These are phyloP conservation scores for Amphicarpaea edgeworthii DNA, from an alignment of 306 rosid species.

Conservation along the genomic window DNA sequence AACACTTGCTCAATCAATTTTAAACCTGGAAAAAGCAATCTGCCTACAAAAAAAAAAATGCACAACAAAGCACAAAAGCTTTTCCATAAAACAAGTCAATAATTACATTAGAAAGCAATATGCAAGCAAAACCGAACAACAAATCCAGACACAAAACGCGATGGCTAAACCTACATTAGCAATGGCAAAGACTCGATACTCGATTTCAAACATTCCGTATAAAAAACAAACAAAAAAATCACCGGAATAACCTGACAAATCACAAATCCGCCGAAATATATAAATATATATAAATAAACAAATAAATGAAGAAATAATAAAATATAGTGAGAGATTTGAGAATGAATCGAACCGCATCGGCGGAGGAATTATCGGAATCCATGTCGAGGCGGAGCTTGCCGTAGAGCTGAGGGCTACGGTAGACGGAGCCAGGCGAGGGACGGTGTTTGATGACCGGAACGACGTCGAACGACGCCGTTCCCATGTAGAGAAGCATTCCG, in stretches of 20 bases:
- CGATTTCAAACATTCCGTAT: constrained; percentile 14
- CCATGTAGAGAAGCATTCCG: constrained; percentile 95
- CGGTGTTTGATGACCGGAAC: constrained; percentile 87
- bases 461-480: constrained; percentile 89
- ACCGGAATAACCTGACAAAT: neutral
- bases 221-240: neutral
- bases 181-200: constrained; percentile 5
- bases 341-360: constrained; percentile 80
- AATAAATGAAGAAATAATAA: neutral
- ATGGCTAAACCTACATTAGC: constrained; percentile 10
- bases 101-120: neutral
- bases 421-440: constrained; percentile 86
- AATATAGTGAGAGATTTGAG: neutral
- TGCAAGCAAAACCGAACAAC: neutral
- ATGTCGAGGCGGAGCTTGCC: constrained; percentile 76
- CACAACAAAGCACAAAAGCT: constrained; percentile 22
- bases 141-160: constrained; percentile 21
- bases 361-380: constrained; percentile 87
- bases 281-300: neutral
- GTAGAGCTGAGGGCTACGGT: constrained; percentile 88
- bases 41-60: constrained; percentile 22
- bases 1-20: neutral
- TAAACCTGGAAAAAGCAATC: too few relatives aligned
- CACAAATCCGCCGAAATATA: neutral
- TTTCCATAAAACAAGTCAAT: constrained; percentile 7